Evolutionary conservation across 2,329 filamentous ascomycete species (phyloP), one percentile per base, ranked within the genome.

Genomic region (Pseudogymnoascus sp.): DNA sequence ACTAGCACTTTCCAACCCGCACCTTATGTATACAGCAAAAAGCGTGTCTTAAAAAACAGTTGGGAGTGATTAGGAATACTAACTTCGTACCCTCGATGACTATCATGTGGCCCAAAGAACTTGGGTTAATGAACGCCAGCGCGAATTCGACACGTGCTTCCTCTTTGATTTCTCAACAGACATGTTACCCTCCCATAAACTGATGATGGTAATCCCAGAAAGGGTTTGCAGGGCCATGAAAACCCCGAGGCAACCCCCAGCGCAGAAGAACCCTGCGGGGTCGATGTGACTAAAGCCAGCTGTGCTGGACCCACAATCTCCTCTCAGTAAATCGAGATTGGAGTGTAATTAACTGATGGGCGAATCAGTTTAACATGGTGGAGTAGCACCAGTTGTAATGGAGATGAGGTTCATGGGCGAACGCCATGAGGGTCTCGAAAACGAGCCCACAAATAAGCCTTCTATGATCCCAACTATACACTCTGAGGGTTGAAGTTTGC

Each of bases 401-500:
- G 47, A 54, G 47, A 54, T 35, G 47, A 15, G 29, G 29, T 21
- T 21, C 47, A 54, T 33, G 44, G 15, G 29, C 35, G 47, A 54
- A 35, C 29, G 29, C 29, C 47, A 33, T 15, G 13, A 54, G 47
- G 29, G 47, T 13, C 26, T 33, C 47, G 29, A 54, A 21, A 54
- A 35, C 29, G 47, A 54, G 47, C 47, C 47, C 29, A 10, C 21
- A 33, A 13, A 9, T 33, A 54, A 21, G 29, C 47, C 47, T 54
- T n/a, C 29, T 29, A 26, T 15, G 15, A 11, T 33, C 29, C 15
- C 47, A 15, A 36, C 44, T 61, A 62, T 33, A 62, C 61, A 41
- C 61, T 62, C 35, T 62, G 61, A 36, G 61, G 61, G 57, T 62
- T 44, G n/a, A 62, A 58, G 44, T 58, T 62, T 62, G 61, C 61